Base-by-base conservation (phyloP, 176 grass and related monocot species). In the Carex parvula region DNA sequence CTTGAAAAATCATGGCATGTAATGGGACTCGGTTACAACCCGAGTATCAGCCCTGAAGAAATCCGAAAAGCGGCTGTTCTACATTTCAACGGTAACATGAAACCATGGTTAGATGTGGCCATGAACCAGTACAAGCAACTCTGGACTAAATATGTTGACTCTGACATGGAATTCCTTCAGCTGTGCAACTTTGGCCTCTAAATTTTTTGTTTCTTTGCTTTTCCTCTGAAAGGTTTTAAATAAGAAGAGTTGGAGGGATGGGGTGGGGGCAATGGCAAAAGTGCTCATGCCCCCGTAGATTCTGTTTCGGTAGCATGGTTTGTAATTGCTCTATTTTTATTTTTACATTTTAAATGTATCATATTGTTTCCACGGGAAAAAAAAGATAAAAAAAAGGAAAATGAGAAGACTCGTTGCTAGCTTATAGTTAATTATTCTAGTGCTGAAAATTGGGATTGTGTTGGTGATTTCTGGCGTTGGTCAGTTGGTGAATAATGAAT, bases 21-120 rank as follows among this genome's bases (percentile, higher is more conserved):
- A 71, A 92, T 93, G 87, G 95, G 92, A 9, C 92, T 98, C 54
- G 95, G 95, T 15, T 95, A 95, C 86, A 98, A 98, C 64, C 95
- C 95, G 26, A 92, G 87, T 89, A 82, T 98, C 60, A 93, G 88
- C 35, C 89, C 89, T 0, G 92, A 98, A 53, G 91, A 98, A 87
- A 95, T 98, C 83, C 52, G 83, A 11, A 94, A 85, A 16, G 95
- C 95, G 0, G 95, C 86, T 3, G 92, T 95, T 37, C 68, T 98
- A 75, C 95, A 98, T 87, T 98, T 98, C 86, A 91, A 93, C 37
- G 95, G 95, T 39, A 98, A 98, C 88, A 90, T 98, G 88, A 98
- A 98, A 89, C 95, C 95, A 2, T 98, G 95, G 95, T 91, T 98
- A 15, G 95, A 98, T 90, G 92, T 98, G n/a, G 95, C 92, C 0